Evolutionary conservation across 73 alveolate species (phyloP).

Genomic region (Uronychia setigera): DNA sequence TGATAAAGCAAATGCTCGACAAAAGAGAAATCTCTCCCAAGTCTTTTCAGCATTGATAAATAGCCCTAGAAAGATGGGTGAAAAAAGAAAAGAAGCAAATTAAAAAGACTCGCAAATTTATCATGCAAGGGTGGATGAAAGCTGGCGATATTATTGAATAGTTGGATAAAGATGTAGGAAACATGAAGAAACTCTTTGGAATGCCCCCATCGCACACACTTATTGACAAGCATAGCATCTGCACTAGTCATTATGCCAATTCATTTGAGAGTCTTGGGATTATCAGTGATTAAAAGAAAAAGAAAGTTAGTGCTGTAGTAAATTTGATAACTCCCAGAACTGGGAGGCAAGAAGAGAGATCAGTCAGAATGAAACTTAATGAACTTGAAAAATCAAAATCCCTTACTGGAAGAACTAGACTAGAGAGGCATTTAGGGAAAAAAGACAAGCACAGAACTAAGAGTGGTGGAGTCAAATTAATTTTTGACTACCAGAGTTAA

Average conservation of each 20-base stretch:
- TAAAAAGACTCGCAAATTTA: constrained; percentile 13
- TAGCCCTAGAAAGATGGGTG: constrained; percentile 54
- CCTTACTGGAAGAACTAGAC: background rate
- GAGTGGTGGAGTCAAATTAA: background rate
- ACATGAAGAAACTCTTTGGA: background rate
- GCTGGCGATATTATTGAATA: constrained; percentile 14
- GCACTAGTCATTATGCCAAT: background rate
- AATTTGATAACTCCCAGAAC: background rate
- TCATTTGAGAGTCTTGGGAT: constrained; percentile 1
- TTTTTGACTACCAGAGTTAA: background rate
- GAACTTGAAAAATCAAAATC: background rate
- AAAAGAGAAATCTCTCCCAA: constrained; percentile 22
- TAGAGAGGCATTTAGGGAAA: background rate
- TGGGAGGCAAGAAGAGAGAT: too few species aligned
- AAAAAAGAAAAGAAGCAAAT: constrained; percentile 42
- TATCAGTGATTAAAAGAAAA: too few species aligned
- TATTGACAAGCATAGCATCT: background rate
- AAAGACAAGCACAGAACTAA: background rate
- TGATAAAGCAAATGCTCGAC: constrained; percentile 9
- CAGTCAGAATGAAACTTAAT: background rate
- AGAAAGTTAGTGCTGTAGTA: too few species aligned
- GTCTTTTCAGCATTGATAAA: constrained; percentile 22
- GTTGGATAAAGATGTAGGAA: constrained; percentile 1
- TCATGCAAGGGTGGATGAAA: constrained; percentile 60
- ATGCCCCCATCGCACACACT: too few species aligned